Evolutionary conservation across 2,329 filamentous ascomycete genomes (phyloP).

Genomic region (Sodiomyces alkalinus): DNA sequence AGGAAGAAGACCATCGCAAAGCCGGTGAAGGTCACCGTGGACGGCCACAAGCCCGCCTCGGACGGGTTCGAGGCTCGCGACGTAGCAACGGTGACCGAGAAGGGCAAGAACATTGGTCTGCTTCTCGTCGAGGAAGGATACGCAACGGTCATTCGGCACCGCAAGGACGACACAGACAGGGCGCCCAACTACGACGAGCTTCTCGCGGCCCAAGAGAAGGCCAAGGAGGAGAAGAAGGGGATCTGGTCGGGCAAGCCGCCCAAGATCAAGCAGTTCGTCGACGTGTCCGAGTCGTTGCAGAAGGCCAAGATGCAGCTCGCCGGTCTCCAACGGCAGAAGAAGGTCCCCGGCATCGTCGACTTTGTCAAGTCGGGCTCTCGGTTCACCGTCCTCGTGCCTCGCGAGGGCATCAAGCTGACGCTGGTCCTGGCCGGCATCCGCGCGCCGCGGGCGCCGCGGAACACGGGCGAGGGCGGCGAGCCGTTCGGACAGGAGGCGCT

Average conservation of each 20-base stretch:
- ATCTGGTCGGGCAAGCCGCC: conserved; percentile 89
- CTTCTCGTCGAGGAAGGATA: conserved; percentile 83
- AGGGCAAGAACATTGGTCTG: conserved; percentile 77
- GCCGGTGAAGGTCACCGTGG: conserved; percentile 76
- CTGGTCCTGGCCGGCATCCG: conserved; percentile 89
- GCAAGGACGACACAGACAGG: conserved; percentile 85
- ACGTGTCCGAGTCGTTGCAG: conserved; percentile 83
- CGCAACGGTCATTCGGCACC: conserved; percentile 85
- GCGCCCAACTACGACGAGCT: conserved; percentile 89
- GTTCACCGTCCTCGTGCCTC: conserved; percentile 81
- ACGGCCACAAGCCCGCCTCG: conserved; percentile 77
- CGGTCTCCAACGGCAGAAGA: conserved; percentile 78
- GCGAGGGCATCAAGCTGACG: conserved; percentile 87
- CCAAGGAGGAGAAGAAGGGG: conserved; percentile 78
- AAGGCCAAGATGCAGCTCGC: conserved; percentile 92
- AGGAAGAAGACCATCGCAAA: conserved; percentile 92
- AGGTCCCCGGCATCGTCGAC: conserved; percentile 84
- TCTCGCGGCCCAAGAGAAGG: conserved; percentile 62
- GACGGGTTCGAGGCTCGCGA: conserved; percentile 92
- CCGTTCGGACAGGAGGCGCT: conserved; percentile 91
- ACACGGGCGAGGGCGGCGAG: conserved; percentile 64
- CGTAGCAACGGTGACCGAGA: conserved; percentile 73
- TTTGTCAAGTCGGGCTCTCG: conserved; percentile 96
- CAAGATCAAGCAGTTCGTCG: conserved; percentile 66
- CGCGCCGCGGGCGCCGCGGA: conserved; percentile 70